These are phyloP conservation scores for Starmerella stellata DNA, from an alignment of 805 yeast genomes.

Conservation along the genomic window DNA sequence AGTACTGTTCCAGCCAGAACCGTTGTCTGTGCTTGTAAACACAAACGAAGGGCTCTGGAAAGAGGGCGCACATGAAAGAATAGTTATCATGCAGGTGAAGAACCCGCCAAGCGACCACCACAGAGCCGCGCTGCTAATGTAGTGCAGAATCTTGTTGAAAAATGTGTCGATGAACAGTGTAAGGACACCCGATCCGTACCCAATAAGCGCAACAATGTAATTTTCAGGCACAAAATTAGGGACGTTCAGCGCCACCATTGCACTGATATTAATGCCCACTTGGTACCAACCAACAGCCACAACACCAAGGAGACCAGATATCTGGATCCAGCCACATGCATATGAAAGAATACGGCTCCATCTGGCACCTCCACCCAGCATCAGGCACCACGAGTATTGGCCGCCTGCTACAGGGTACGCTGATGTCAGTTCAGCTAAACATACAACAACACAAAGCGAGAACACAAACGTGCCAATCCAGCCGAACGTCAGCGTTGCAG, in stretches of 20 bases:
- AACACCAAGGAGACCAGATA: slow-evolving; percentile 45
- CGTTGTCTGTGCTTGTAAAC: slow-evolving; percentile 35
- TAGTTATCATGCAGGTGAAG: slow-evolving; percentile 34
- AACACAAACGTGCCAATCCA: slow-evolving; percentile 36
- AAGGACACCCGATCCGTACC: slow-evolving; percentile 16
- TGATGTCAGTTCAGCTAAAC: slow-evolving; percentile 45
- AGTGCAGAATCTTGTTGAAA: slow-evolving; percentile 27
- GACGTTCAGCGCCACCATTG: slow-evolving; percentile 29
- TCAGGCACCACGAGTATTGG: slow-evolving; percentile 48
- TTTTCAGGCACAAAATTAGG: slow-evolving; percentile 22
- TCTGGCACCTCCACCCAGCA: slow-evolving; percentile 17
- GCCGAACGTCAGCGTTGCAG: slow-evolving; percentile 45
- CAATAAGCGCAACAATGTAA: slow-evolving; percentile 19
- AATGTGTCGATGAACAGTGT: slow-evolving; percentile 14
- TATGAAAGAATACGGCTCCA: slow-evolving; percentile 35
- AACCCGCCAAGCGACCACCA: slow-evolving; percentile 37
- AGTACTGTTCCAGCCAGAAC: slow-evolving; percentile 41
- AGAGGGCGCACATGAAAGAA: slow-evolving; percentile 33
- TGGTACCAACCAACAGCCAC: slow-evolving; percentile 42
- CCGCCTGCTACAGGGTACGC: slow-evolving; percentile 47
- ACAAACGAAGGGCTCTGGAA: slow-evolving; percentile 37
- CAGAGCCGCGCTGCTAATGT: slow-evolving; percentile 32
- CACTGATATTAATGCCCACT: slow-evolving; percentile 35
- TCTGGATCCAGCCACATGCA: slow-evolving; percentile 43
- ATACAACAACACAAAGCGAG: slow-evolving; percentile 37